These are phyloP conservation scores for Monosporozyma aquatica DNA, from an alignment of 805 yeast species.

Conservation along the genomic window DNA sequence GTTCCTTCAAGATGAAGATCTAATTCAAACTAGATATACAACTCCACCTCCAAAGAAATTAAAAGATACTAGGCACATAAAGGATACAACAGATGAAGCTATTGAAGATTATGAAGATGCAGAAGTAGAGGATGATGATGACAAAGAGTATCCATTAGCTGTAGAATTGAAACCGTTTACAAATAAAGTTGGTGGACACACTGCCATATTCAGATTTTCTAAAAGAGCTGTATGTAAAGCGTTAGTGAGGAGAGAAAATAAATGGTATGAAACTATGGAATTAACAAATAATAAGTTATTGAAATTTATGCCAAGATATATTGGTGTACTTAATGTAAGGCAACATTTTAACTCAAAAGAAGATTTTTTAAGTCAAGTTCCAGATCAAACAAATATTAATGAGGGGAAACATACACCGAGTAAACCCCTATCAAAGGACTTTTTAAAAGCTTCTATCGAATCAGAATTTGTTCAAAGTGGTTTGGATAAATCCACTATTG, in stretches of 20 bases:
- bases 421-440: not conserved
- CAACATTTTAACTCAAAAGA: constrained; percentile 40
- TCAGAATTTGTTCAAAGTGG: constrained; percentile 3
- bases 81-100: constrained; percentile 10
- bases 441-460: not conserved
- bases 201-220: constrained; percentile 89
- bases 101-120: constrained; percentile 20
- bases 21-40: not conserved
- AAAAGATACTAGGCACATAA: not conserved
- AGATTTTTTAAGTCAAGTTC: constrained; percentile 17
- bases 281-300: constrained; percentile 63
- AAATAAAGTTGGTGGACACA: constrained; percentile 96
- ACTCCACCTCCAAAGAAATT: not conserved
- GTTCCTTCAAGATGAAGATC: not conserved
- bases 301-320: constrained; percentile 84
- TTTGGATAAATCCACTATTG: not conserved
- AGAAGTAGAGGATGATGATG: no score
- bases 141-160: constrained; percentile 52
- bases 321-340: constrained; percentile 89
- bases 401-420: no score
- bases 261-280: constrained; percentile 88
- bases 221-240: constrained; percentile 91
- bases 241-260: constrained; percentile 78
- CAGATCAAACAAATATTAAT: constrained; percentile 11
- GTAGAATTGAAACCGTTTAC: constrained; percentile 87